Conservation (phyloP, 2,329 filamentous ascomycete species). For the Hypoxylon sp. region DNA sequence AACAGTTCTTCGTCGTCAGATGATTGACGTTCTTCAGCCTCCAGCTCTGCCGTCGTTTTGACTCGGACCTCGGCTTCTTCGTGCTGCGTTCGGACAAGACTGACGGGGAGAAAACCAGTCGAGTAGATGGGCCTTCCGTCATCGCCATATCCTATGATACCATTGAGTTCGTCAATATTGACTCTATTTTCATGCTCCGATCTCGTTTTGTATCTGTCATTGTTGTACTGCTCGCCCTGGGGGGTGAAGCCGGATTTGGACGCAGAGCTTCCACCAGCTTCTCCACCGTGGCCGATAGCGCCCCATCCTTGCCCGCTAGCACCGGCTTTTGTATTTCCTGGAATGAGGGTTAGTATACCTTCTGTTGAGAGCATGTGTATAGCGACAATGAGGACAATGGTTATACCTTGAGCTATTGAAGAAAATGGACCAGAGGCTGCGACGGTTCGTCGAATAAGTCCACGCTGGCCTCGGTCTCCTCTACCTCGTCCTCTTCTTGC, state of each 20-base stretch:
- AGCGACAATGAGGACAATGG: not conserved
- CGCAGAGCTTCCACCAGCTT: conserved; percentile 39
- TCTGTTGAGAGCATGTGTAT: not conserved
- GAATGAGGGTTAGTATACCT: conserved; percentile 18
- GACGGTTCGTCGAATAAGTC: conserved; percentile 42
- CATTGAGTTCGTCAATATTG: conserved; percentile 64
- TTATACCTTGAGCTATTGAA: conserved; percentile 41
- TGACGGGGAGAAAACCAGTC: conserved; percentile 58
- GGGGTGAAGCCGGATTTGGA: conserved; percentile 43
- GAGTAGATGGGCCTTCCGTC: conserved; percentile 53
- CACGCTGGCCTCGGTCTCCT: conserved; percentile 45
- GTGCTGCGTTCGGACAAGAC: conserved; percentile 62
- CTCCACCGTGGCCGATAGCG: conserved; percentile 25
- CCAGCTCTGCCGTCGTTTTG: conserved; percentile 64
- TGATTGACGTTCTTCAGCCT: conserved; percentile 58
- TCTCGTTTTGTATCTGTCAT: conserved; percentile 52
- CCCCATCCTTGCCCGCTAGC: conserved; percentile 31
- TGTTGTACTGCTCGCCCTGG: conserved; percentile 49
- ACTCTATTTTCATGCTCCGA: conserved; percentile 58
- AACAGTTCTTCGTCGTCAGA: conserved; percentile 56
- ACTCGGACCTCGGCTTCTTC: conserved; percentile 62
- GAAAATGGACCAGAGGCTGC: conserved; percentile 50
- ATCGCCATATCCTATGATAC: conserved; percentile 52
- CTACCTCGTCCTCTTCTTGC: conserved; percentile 48
- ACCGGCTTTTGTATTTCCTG: conserved; percentile 41